Evolutionary conservation across 179 eudicot species (phyloP), one percentile per base, ranked within the genome.

Genomic region (Beta lomatogona): DNA sequence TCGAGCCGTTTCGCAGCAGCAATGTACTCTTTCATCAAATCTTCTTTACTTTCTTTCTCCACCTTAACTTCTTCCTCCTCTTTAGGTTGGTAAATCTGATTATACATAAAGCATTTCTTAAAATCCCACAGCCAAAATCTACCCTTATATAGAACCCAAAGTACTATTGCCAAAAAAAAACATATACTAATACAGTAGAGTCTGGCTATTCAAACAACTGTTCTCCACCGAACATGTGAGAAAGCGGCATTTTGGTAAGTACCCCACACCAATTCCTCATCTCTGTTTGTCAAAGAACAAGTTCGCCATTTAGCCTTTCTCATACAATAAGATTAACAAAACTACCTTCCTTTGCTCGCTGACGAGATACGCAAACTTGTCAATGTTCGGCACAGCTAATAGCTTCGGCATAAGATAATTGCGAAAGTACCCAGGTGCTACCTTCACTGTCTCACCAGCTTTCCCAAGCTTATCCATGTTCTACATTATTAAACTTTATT

Each of bases 341-440:
- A 72, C 10, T 53, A 94, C 99, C 99, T 95, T 94, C 76, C 93
- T 91, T 84, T 95, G 99, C 88, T 95, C 99, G 45, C 88, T 85
- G 36, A 94, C 82, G 6, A 95, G 94, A 83, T 88, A 80, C 6
- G 92, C 92, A 76, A 87, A 95, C 86, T 95, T 95, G 58, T 94
- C 97, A 79, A 95, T 95, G 85, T 94, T 91, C 0, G 99, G 99
- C 52, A 95, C 93, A 45, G 98, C 99, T 74, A 92, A 91, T 78
- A 95, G 82, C 83, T 95, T 95, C 16, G 99, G 99, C 99, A 94
- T 95, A 74, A 95, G 83, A 80, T 92, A 91, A 83, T 95, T 95
- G 19, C 99, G 93, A 68, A 95, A 95, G 82, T 89, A 94, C 48
- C 99, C 99, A 9, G 99, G 92, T 52, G 98, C 95, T 80, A 95